phyloP scores from a whole-genome alignment of 179 eudicot genomes.

The Patellifolia procumbens region DNA sequence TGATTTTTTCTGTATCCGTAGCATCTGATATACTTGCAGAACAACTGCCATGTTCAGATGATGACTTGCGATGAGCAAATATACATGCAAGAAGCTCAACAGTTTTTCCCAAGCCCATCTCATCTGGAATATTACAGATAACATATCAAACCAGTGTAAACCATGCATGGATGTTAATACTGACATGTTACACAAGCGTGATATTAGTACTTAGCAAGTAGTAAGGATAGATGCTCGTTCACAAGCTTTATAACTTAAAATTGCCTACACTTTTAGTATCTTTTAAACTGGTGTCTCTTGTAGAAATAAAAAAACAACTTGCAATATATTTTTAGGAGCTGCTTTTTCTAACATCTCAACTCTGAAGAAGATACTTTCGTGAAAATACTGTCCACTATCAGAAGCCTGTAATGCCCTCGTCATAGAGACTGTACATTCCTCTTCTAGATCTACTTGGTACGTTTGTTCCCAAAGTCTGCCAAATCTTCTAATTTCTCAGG shows the following conservation, averaged over 20 bases:
- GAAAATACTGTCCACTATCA: neutral
- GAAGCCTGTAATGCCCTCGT: neutral
- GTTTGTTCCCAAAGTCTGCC: neutral
- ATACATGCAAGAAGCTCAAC: slow-evolving; percentile 95
- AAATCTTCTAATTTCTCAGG: neutral
- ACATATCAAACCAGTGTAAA: slow-evolving; percentile 9
- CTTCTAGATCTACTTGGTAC: neutral
- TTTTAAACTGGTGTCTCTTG: neutral
- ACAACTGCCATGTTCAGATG: slow-evolving; percentile 43
- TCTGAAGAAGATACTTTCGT: neutral
- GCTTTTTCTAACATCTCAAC: no score
- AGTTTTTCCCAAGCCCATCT: slow-evolving; percentile 99
- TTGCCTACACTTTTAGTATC: neutral
- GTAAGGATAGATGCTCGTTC: no score
- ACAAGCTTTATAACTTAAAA: neutral
- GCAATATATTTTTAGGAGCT: no score
- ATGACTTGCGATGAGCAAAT: slow-evolving; percentile 66
- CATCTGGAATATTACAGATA: slow-evolving; percentile 53
- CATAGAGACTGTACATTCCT: neutral
- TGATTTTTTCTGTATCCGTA: slow-evolving; percentile 33
- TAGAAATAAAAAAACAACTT: neutral
- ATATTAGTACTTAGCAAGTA: neutral
- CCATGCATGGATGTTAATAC: neutral
- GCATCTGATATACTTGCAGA: slow-evolving; percentile 34
- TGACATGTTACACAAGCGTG: neutral